A percentile compares a stretch with the other conserved stretches of the same genome.
These are phyloP conservation scores for Amphirosellinia nigrospora DNA, from an alignment of 495 filamentous ascomycete species.

Conservation along the genomic window DNA sequence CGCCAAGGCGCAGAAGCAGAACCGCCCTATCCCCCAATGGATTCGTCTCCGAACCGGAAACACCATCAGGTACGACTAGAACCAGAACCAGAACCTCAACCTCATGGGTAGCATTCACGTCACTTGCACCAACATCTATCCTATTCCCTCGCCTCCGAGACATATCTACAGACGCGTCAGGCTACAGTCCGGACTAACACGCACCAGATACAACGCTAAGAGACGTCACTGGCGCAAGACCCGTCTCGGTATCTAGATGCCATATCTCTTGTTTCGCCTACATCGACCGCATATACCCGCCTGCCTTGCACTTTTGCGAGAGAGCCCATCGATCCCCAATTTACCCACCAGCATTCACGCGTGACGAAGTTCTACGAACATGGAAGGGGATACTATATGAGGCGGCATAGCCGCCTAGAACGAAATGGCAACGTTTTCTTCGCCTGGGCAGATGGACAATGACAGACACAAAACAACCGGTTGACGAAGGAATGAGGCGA, in stretches of 20 bases:
- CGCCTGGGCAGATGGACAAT: slow-evolving; percentile 25
- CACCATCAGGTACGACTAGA: slow-evolving; percentile 85
- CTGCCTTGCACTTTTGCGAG: slow-evolving; percentile 5
- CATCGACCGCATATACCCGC: slow-evolving; percentile 32
- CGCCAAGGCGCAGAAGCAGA: slow-evolving; percentile 99
- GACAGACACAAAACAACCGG: slow-evolving; percentile 20
- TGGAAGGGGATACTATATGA: not conserved
- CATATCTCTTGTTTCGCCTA: slow-evolving; percentile 38
- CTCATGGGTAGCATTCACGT: not conserved
- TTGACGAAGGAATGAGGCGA: slow-evolving; percentile 19
- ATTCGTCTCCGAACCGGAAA: slow-evolving; percentile 97
- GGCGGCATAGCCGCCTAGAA: not conserved
- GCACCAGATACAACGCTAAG: slow-evolving; percentile 96
- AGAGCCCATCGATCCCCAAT: slow-evolving; percentile 28
- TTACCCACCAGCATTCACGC: slow-evolving; percentile 23
- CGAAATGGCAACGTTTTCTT: slow-evolving; percentile 14
- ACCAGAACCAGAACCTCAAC: slow-evolving; percentile 17
- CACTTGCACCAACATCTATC: slow-evolving; percentile 14
- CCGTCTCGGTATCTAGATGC: slow-evolving; percentile 90
- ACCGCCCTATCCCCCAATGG: slow-evolving; percentile 99
- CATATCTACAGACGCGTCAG: not conserved
- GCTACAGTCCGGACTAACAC: not conserved
- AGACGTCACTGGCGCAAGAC: slow-evolving; percentile 99
- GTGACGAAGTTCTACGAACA: slow-evolving; percentile 10
- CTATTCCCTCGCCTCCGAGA: not conserved